These are phyloP conservation scores for Pinus taeda DNA, from an alignment of 75 land plant genomes.

Conservation along the genomic window DNA sequence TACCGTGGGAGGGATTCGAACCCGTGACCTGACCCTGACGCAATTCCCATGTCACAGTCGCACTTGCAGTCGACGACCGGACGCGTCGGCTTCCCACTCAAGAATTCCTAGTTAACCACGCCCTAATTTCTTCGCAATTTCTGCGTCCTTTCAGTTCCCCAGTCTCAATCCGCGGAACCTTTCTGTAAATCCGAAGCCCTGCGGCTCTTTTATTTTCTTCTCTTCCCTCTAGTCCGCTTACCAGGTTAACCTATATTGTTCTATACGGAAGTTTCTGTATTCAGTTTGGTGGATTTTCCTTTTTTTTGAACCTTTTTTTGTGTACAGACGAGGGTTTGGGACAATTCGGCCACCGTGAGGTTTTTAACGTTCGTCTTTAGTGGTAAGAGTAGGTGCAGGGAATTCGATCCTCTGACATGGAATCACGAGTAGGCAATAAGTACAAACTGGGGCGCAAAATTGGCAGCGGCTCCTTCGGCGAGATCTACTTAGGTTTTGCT, in stretches of 20 bases:
- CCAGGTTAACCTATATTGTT: background rate
- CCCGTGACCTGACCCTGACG: background rate
- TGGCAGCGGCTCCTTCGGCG: slow-evolving; percentile 85
- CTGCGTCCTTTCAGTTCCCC: background rate
- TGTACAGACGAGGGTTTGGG: background rate
- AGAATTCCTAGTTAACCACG: background rate
- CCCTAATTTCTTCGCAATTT: background rate
- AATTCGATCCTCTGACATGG: slow-evolving; percentile 3
- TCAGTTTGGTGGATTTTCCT: background rate
- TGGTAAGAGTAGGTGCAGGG: background rate
- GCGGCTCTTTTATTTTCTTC: background rate
- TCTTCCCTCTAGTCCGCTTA: background rate
- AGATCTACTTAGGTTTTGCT: slow-evolving; percentile 55
- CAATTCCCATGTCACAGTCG: background rate
- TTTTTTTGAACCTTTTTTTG: background rate
- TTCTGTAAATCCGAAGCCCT: background rate
- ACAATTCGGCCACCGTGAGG: background rate
- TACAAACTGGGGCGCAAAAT: slow-evolving; percentile 77
- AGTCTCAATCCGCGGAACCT: background rate
- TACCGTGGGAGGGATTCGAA: background rate
- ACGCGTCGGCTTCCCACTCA: too few species aligned
- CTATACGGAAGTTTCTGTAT: background rate
- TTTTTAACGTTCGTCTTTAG: background rate
- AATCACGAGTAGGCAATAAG: slow-evolving; percentile 41
- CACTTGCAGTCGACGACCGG: background rate